These are phyloP conservation scores for Ustilago vetiveriae DNA, from an alignment of 1,284 basidiomycete species.

Conservation along the genomic window DNA sequence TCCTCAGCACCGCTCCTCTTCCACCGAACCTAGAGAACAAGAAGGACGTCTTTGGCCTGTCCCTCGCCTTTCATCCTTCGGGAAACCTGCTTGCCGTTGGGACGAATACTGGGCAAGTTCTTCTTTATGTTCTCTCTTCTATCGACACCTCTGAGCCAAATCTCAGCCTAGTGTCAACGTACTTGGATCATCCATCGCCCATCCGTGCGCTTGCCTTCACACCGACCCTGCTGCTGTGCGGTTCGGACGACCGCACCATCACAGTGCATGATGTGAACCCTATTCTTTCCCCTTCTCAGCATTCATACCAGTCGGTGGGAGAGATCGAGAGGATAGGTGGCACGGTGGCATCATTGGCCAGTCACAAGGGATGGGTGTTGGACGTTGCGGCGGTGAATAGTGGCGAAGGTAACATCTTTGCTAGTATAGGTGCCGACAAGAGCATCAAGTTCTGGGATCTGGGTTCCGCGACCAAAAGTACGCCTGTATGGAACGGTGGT, in stretches of 20 bases:
- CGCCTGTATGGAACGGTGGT: slow-evolving; percentile 36
- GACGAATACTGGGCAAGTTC: slow-evolving; percentile 23
- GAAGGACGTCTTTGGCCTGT: slow-evolving; percentile 33
- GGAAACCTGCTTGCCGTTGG: slow-evolving; percentile 15
- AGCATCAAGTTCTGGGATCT: slow-evolving; percentile 51
- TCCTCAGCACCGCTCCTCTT: neutral
- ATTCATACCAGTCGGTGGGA: neutral
- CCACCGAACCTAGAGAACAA: slow-evolving; percentile 1
- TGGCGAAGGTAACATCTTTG: slow-evolving; percentile 12
- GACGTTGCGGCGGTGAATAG: neutral
- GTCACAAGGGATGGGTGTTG: slow-evolving; percentile 40
- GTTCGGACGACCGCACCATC: slow-evolving; percentile 37
- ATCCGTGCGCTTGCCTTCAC: slow-evolving; percentile 32
- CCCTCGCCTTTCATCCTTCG: slow-evolving; percentile 25
- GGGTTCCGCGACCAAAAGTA: slow-evolving; percentile 12
- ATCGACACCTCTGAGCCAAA: neutral
- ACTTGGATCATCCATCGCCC: slow-evolving; percentile 34
- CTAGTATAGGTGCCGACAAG: slow-evolving; percentile 33
- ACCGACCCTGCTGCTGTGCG: slow-evolving; percentile 19
- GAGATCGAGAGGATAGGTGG: slow-evolving; percentile 8
- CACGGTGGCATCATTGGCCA: slow-evolving; percentile 20
- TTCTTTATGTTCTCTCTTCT: slow-evolving; percentile 24
- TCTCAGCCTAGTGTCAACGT: slow-evolving; percentile 5
- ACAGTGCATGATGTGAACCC: slow-evolving; percentile 36
- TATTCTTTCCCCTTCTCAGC: neutral